A percentile compares a stretch with the other conserved stretches of the same genome.
These are phyloP conservation scores for Starmerella sp. DNA, from an alignment of 805 yeast genomes.

Conservation along the genomic window DNA sequence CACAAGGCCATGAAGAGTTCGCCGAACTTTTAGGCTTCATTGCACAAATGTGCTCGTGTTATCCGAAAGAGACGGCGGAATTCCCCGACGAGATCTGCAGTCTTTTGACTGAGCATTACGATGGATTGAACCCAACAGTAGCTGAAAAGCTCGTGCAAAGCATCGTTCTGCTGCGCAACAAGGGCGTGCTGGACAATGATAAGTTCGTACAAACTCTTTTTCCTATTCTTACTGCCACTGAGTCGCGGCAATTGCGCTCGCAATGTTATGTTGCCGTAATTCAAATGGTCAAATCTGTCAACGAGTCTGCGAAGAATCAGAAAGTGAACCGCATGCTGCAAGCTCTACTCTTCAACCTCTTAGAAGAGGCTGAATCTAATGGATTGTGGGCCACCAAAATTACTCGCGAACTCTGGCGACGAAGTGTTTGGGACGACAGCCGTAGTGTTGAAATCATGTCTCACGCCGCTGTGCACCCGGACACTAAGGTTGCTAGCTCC, in stretches of 20 bases:
- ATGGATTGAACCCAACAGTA: constrained; percentile 69
- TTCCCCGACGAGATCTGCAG: constrained; percentile 74
- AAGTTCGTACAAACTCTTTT: constrained; percentile 73
- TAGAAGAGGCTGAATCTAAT: constrained; percentile 70
- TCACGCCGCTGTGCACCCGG: constrained; percentile 83
- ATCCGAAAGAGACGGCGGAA: constrained; percentile 72
- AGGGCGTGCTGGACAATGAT: constrained; percentile 68
- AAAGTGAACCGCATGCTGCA: constrained; percentile 83
- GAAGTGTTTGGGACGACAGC: constrained; percentile 97
- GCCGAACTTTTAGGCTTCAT: constrained; percentile 80
- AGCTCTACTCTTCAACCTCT: constrained; percentile 75
- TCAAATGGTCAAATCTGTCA: constrained; percentile 66
- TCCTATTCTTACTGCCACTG: constrained; percentile 61
- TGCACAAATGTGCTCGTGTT: constrained; percentile 82
- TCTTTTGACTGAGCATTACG: constrained; percentile 62
- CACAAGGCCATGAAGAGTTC: constrained; percentile 55
- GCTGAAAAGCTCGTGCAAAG: constrained; percentile 87
- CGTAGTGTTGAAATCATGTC: constrained; percentile 97
- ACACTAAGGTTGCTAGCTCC: constrained; percentile 73
- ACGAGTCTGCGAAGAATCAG: constrained; percentile 81
- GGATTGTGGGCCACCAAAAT: constrained; percentile 95
- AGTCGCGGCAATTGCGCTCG: constrained; percentile 69
- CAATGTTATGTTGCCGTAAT: constrained; percentile 74
- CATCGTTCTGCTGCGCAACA: constrained; percentile 80
- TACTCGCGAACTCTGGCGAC: constrained; percentile 91